Conservation (phyloP, 202 grass and related monocot species). For the Dendrocalamus latiflorus region DNA sequence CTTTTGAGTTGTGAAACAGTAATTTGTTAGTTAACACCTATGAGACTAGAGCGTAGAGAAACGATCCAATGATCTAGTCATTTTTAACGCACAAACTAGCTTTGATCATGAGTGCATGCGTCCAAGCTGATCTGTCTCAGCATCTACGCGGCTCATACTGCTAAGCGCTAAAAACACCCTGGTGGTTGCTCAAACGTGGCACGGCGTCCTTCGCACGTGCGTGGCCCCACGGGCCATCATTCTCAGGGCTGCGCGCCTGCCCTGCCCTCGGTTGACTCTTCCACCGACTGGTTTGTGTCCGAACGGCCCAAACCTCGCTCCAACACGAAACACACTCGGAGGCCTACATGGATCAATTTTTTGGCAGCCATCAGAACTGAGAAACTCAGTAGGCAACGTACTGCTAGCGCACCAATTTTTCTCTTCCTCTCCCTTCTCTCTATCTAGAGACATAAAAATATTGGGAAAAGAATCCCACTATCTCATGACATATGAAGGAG, state of each 20-base stretch:
- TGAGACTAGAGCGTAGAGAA: background rate
- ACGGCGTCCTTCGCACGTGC: constrained; percentile 26
- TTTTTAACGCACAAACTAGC: background rate
- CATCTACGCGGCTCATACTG: background rate
- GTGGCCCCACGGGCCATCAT: constrained; percentile 36
- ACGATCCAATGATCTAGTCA: no score
- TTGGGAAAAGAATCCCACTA: constrained; percentile 44
- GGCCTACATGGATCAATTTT: background rate
- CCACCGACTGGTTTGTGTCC: constrained; percentile 21
- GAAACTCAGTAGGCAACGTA: background rate
- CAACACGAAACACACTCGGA: background rate
- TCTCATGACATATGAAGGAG: constrained; percentile 49
- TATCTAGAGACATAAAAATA: constrained; percentile 25
- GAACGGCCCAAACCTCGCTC: constrained; percentile 14
- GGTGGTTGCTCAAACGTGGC: constrained; percentile 43
- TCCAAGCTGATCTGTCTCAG: background rate
- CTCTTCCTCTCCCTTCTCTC: background rate
- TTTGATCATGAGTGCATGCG: background rate
- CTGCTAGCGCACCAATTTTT: constrained; percentile 14
- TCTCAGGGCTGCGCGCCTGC: background rate
- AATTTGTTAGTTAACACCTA: background rate
- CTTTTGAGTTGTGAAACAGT: background rate
- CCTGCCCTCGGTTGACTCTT: background rate
- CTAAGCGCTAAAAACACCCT: constrained; percentile 29
- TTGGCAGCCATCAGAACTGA: background rate